Evolutionary conservation across 2,329 filamentous ascomycete genomes (phyloP).

Genomic region (Fusarium tricinctum): DNA sequence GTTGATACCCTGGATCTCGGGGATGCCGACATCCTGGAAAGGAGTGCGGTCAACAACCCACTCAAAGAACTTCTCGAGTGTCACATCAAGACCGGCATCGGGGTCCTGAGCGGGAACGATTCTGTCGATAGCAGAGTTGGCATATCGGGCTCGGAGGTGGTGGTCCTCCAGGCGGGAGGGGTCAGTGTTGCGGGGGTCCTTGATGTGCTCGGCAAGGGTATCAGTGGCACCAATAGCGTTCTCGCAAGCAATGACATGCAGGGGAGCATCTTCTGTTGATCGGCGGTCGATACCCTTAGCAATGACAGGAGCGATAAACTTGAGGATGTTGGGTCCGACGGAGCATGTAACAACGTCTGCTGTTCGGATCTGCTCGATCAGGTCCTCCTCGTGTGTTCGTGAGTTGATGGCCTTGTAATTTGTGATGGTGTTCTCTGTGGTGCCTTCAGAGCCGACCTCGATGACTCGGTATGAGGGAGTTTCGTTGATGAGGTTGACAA

Average conservation of each 20-base stretch:
- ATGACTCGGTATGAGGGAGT: conserved; percentile 88
- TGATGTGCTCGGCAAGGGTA: conserved; percentile 85
- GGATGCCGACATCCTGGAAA: conserved; percentile 76
- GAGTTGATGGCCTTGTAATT: conserved; percentile 99
- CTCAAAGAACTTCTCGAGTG: conserved; percentile 98
- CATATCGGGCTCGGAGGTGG: conserved; percentile 83
- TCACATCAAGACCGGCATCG: conserved; percentile 87
- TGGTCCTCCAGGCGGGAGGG: conserved; percentile 76
- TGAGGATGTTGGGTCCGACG: conserved; percentile 94
- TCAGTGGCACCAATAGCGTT: conserved; percentile 97
- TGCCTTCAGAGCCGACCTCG: conserved; percentile 89
- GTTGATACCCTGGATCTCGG: conserved; percentile 87
- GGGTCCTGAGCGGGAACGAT: conserved; percentile 93
- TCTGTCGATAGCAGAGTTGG: conserved; percentile 98
- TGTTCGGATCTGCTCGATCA: conserved; percentile 86
- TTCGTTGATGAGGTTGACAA: conserved; percentile 84
- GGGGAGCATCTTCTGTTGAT: conserved; percentile 71
- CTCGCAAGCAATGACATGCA: conserved; percentile 97
- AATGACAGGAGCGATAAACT: conserved; percentile 95
- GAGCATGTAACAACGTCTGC: conserved; percentile 96
- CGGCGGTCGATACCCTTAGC: conserved; percentile 92
- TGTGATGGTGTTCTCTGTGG: conserved; percentile 84
- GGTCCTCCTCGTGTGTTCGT: conserved; percentile 82
- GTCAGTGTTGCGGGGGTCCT: conserved; percentile 78
- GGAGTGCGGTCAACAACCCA: conserved; percentile 95